Percentiles rank a stretch among this genome's conserved stretches.
These are phyloP conservation scores for Yamadazyma triangularis DNA, from an alignment of 1,139 yeast genomes.

Conservation along the genomic window DNA sequence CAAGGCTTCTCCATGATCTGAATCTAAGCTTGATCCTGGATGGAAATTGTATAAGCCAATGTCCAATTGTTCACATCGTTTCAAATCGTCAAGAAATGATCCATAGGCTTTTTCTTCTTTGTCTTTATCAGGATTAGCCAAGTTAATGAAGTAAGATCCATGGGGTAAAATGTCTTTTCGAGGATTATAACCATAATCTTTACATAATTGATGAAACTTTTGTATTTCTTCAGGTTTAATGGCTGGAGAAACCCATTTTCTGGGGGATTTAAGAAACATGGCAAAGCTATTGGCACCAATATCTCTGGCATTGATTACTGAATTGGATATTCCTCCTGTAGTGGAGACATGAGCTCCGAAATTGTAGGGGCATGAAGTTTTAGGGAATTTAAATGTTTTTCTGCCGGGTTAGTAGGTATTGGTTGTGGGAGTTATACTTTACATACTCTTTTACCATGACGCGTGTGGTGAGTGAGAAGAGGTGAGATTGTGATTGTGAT, in stretches of 20 bases:
- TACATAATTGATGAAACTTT: constrained; percentile 61
- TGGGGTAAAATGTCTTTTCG: constrained; percentile 82
- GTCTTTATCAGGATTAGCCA: constrained; percentile 84
- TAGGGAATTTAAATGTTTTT: too few species aligned
- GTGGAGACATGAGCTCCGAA: constrained; percentile 83
- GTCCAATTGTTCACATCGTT: constrained; percentile 78
- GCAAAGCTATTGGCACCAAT: constrained; percentile 88
- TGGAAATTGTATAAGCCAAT: constrained; percentile 90
- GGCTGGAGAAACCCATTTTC: constrained; percentile 86
- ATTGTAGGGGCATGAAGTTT: constrained; percentile 28
- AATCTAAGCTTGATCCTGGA: constrained; percentile 86
- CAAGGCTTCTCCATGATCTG: constrained; percentile 64
- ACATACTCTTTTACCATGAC: too few species aligned
- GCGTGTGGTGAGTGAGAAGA: too few species aligned
- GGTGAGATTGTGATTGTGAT: too few species aligned
- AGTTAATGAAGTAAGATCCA: constrained; percentile 87
- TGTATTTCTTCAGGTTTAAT: constrained; percentile 61
- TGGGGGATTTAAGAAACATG: constrained; percentile 81
- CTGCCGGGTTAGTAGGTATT: too few species aligned
- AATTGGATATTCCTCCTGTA: constrained; percentile 71
- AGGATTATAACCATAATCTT: constrained; percentile 63
- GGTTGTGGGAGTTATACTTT: too few species aligned
- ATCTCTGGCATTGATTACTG: constrained; percentile 69
- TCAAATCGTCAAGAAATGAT: constrained; percentile 82
- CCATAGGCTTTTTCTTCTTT: constrained; percentile 72